Evolutionary conservation across 177 flowering plant genomes (phyloP), one percentile per base, ranked within the genome.

Genomic region (Vitis hybrid): DNA sequence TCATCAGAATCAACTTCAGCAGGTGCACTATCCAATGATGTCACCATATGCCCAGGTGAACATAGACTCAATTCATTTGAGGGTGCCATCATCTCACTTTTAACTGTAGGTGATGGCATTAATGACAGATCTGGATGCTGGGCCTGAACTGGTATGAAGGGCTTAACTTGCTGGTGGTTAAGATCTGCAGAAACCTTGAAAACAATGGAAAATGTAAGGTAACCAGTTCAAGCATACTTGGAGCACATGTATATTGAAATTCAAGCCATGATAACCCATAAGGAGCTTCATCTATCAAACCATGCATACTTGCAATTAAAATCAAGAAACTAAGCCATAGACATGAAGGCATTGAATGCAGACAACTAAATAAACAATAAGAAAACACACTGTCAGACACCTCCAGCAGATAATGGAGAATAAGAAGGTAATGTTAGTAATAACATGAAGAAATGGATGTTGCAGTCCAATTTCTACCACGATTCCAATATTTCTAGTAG

Each of bases 131-230:
- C 20, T 60, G 69, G 73, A 65, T 66, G 50, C 60, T 82, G 85
- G 62, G 74, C 72, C 75, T 82, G 81, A 51, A 63, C 58, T 71
- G 78, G 84, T 49, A 61, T 51, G 72, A 65, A 64, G 57, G 73
- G 74, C 50, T 77, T 80, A 66, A 71, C 59, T 69, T 26, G 79
- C 68, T 78, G 76, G 45, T 69, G 70, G 62, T 74, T 81, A 16
- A 75, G n/a, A 66, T 79, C 85, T 71, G 82, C 81, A 80, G 80
- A 71, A 68, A 77, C 84, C 93, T 86, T 86, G 68, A 71, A 76
- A 71, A 45, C 53, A 71, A 65, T 50, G 57, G 75, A 79, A 34
- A 53, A 15, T 3, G 50, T 80, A 67, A 82, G 78, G 68, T 53
- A 74, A 69, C 19, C 14, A 66, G 7, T 16, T 67, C 14, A 3